Percentiles rank a stretch among this genome's conserved stretches.
phyloP scores from a whole-genome alignment of 371 early-diverging fungal genomes.

The Parasitella parasitica region DNA sequence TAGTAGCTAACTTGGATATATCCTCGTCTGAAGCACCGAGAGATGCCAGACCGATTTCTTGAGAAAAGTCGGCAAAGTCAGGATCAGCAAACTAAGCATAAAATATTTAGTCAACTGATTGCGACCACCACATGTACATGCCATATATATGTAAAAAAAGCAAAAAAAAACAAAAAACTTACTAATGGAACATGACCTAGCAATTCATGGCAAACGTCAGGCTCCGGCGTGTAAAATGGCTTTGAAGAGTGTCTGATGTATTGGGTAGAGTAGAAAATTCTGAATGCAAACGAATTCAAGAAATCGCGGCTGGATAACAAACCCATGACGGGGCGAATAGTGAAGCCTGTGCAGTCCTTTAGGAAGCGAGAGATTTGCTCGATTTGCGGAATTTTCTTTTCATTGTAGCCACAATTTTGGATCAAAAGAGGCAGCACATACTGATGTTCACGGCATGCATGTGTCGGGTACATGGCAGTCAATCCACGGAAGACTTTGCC shows the following conservation, averaged over 20 bases:
- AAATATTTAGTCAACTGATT: neutral
- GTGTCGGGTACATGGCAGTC: slow-evolving; percentile 74
- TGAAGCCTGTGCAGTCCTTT: slow-evolving; percentile 96
- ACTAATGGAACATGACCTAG: slow-evolving; percentile 75
- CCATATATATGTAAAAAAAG: neutral
- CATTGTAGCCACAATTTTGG: slow-evolving; percentile 90
- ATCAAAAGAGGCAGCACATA: slow-evolving; percentile 89
- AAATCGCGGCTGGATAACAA: slow-evolving; percentile 93
- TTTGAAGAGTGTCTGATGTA: slow-evolving; percentile 93
- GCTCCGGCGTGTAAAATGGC: slow-evolving; percentile 95
- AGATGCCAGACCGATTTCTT: slow-evolving; percentile 94
- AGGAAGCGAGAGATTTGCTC: slow-evolving; percentile 90
- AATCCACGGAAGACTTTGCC: slow-evolving; percentile 81
- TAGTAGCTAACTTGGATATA: slow-evolving; percentile 86
- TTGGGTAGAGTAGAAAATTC: slow-evolving; percentile 96
- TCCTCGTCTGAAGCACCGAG: slow-evolving; percentile 94
- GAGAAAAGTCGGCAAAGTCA: slow-evolving; percentile 94
- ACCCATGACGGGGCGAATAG: slow-evolving; percentile 95
- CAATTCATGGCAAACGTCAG: slow-evolving; percentile 88
- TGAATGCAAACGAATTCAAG: slow-evolving; percentile 95
- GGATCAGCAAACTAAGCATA: slow-evolving; percentile 82
- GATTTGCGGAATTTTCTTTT: slow-evolving; percentile 88
- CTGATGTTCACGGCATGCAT: slow-evolving; percentile 92
- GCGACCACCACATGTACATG: too few relatives aligned
- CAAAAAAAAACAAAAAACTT: neutral